Conservation (phyloP, 371 early-diverging fungal species). For the Saksenaea oblongispora region DNA sequence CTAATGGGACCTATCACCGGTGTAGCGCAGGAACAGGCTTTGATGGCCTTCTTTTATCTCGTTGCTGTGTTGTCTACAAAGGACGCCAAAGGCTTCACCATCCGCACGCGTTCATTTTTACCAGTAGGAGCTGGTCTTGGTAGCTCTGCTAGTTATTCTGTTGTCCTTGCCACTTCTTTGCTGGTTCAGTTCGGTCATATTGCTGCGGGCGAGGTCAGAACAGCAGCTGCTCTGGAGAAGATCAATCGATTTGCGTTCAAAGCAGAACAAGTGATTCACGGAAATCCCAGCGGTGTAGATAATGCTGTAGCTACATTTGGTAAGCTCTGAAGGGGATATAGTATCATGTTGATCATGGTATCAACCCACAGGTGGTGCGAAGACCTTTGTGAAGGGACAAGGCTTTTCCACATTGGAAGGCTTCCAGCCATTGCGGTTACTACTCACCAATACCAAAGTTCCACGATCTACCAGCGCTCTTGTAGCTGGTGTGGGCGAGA, state of each 20-base stretch:
- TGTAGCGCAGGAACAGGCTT: constrained; percentile 33
- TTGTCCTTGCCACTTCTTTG: constrained; percentile 77
- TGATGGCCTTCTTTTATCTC: constrained; percentile 50
- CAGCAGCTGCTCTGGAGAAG: constrained; percentile 30
- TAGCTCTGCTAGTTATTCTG: constrained; percentile 92
- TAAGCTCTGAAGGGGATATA: constrained; percentile 7
- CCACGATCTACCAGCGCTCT: constrained; percentile 86
- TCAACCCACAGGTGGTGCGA: constrained; percentile 47
- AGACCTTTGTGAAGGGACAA: constrained; percentile 56
- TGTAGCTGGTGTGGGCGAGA: constrained; percentile 78
- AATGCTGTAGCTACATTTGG: constrained; percentile 90
- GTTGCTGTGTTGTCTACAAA: constrained; percentile 26
- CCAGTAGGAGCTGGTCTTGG: constrained; percentile 98
- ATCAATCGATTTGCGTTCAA: constrained; percentile 89
- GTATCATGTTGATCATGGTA: background rate
- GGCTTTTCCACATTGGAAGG: constrained; percentile 48
- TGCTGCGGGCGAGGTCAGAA: constrained; percentile 12
- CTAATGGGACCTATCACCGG: constrained; percentile 10
- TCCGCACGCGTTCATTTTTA: constrained; percentile 72
- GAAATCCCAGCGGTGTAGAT: constrained; percentile 95
- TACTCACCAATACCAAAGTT: constrained; percentile 86
- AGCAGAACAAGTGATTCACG: constrained; percentile 94
- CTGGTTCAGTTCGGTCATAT: constrained; percentile 54
- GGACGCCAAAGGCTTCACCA: constrained; percentile 42
- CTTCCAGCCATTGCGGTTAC: constrained; percentile 67